Percentiles rank a stretch among this genome's conserved stretches.
These are phyloP conservation scores for Cytospora leucostoma DNA, from an alignment of 2,329 filamentous ascomycete genomes.

Conservation along the genomic window DNA sequence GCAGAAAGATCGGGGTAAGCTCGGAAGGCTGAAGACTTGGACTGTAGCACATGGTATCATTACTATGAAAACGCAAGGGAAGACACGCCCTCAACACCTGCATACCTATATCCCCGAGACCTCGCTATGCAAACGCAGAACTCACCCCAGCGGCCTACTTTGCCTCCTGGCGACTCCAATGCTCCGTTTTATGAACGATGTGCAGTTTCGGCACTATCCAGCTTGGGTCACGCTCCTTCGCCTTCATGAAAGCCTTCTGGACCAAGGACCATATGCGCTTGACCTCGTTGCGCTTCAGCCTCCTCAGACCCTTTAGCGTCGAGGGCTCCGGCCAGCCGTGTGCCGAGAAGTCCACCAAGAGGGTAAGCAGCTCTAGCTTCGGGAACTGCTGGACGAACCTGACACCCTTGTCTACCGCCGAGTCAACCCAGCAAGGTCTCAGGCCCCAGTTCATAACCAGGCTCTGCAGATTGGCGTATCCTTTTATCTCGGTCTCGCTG, in stretches of 20 bases:
- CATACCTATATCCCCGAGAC: not conserved
- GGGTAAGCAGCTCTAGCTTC: conserved; percentile 22
- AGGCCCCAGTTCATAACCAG: conserved; percentile 30
- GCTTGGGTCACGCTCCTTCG: conserved; percentile 8
- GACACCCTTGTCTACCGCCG: conserved; percentile 25
- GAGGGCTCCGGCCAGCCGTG: conserved; percentile 26
- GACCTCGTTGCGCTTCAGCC: conserved; percentile 25
- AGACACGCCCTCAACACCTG: conserved; percentile 1
- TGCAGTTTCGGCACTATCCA: conserved; percentile 23
- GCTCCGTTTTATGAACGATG: conserved; percentile 23
- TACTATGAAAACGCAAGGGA: not conserved
- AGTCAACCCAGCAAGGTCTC: conserved; percentile 28
- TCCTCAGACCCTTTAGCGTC: conserved; percentile 19
- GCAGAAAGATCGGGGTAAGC: conserved; percentile 54
- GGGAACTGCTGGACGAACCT: conserved; percentile 25
- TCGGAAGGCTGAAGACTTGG: conserved; percentile 28
- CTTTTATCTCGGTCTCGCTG: conserved; percentile 15
- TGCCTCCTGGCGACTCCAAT: conserved; percentile 23
- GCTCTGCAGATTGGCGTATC: conserved; percentile 22
- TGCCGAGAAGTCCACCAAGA: conserved; percentile 27
- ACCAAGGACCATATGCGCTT: conserved; percentile 27
- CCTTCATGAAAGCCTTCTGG: conserved; percentile 13
- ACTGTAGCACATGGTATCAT: not conserved
- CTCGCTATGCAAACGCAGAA: not conserved
- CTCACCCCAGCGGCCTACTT: not conserved